Base-by-base conservation (phyloP, 768 basidiomycete species). In the Kwoniella sp. region DNA sequence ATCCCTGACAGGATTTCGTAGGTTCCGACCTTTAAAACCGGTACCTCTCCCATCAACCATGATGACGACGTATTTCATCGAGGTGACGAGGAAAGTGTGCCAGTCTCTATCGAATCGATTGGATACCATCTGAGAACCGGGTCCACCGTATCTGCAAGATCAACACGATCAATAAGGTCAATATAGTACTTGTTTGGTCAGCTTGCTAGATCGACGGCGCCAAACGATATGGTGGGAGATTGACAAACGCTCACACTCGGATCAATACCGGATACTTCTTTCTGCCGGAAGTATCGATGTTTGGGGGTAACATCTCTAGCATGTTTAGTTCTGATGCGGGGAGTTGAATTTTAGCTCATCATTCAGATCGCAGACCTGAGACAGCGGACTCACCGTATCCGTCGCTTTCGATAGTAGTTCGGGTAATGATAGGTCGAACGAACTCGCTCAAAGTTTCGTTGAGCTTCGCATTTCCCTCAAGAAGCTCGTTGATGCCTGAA, bases 261-360 rank as follows among this genome's bases (percentile, higher is more conserved):
- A 98, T 92, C 27, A 99, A 82, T 22, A 97, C 92, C 0, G 96
- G 91, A 74, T 99, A 98, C 78, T 95, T 93, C 9, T 89, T 91
- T 48, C 90, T 87, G n/a, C 96, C 96, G 22, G 91, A 89, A 71
- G 90, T 88, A 71, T 99, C 96, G 88, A 98, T 90, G 63, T 85
- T 84, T 3, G 92, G 92, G 19, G 96, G 96, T 17, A 91, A 86
- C 69, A 95, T 85, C 81, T 97, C 94, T 73, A 90, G 85, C 59
- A 90, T 90, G 78, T 96, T 96, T 59, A 97, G 82, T 73, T 91
- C 92, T 93, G 70, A 2, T 5, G 29, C 17, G 40, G 13, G 13
- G 33, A 6, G 33, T 13, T 13, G 7, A 24, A 29, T 37, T 24
- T 64, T 21, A 27, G n/a, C 26, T 64, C n/a, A 24, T 64, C 37